Base-by-base conservation (phyloP, 2,329 filamentous ascomycete genomes). In the Truncatella angustata region DNA sequence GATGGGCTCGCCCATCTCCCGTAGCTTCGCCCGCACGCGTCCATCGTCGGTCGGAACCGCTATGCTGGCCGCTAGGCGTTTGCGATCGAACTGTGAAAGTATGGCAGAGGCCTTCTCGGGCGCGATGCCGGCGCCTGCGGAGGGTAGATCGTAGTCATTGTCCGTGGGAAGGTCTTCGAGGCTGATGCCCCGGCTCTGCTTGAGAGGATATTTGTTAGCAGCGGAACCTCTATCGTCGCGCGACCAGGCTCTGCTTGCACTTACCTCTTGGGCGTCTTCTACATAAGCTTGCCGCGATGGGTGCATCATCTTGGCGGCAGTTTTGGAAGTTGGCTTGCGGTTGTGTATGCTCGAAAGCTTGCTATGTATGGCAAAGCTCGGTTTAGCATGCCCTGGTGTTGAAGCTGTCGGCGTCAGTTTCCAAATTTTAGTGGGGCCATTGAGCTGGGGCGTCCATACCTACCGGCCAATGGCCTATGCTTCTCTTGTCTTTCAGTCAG, bases 21-120 rank as follows among this genome's bases (percentile, higher is more conserved):
- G 85, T 54, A 97, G 80, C 59, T 84, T 85, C 34, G 85, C 78
- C 55, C 91, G 88, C 44, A 99, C 92, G 62, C 89, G 85, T 56
- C 82, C 86, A 75, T 99, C 94, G 68, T 97, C 92, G 50, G 95
- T 99, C 1, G 93, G 94, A 3, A 99, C 94, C 11, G 89, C 87
- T 61, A 97, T 90, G 10, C 88, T 88, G 16, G 91, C 91, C 10
- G 91, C 92, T 64, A 91, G 83, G 64, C 91, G 85, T 72, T 96
- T 97, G 56, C 93, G 89, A 63, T 91, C 88, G 70, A 99, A 94
- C 67, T 97, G 92, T 30, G 84, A 87, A 18, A 95, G 76, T 50
- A 97, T 86, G 12, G 90, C 90, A 3, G 90, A 92, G 3, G 91
- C 91, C 68, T 90, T 91, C 66, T 94, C 89, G 4, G 89, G 82